Evolutionary conservation across 352 stramenopile genomes (phyloP).

Genomic region (Plasmopara muralis): DNA sequence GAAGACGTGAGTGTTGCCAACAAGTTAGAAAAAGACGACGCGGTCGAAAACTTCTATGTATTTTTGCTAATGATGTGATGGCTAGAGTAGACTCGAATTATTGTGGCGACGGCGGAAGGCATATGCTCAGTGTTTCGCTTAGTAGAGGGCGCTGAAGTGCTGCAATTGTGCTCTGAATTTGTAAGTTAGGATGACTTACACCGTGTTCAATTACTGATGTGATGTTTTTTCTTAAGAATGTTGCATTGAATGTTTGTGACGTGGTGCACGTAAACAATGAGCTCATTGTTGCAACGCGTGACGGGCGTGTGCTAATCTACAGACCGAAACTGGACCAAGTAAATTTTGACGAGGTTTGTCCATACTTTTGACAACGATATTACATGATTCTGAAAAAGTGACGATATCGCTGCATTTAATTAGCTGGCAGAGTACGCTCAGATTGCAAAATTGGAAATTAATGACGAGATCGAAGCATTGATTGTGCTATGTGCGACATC

Average conservation of each 20-base stretch:
- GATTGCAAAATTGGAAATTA: conserved; percentile 45
- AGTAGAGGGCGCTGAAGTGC: conserved; percentile 41
- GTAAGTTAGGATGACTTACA: conserved; percentile 23
- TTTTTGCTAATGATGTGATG: conserved; percentile 1
- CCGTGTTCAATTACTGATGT: not conserved
- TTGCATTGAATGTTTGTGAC: conserved; percentile 65
- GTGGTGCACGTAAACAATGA: conserved; percentile 41
- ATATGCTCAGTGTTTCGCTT: conserved; percentile 57
- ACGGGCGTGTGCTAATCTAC: conserved; percentile 58
- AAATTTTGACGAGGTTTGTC: conserved; percentile 17
- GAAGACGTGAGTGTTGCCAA: conserved; percentile 30
- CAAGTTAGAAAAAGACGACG: no score
- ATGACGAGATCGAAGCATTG: conserved; percentile 54
- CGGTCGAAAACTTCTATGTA: no score
- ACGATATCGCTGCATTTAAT: conserved; percentile 2
- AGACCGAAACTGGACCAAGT: conserved; percentile 15
- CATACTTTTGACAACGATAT: not conserved
- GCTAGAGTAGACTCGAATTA: conserved; percentile 38
- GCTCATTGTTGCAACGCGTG: conserved; percentile 57
- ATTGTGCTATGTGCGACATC: conserved; percentile 22
- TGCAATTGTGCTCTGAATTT: conserved; percentile 57
- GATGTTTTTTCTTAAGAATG: conserved; percentile 27
- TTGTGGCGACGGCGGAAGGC: conserved; percentile 71
- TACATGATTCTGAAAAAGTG: not conserved
- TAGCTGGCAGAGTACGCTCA: conserved; percentile 50